Conservation (phyloP, 2,329 filamentous ascomycete genomes). For the Triangularia verruculosa region DNA sequence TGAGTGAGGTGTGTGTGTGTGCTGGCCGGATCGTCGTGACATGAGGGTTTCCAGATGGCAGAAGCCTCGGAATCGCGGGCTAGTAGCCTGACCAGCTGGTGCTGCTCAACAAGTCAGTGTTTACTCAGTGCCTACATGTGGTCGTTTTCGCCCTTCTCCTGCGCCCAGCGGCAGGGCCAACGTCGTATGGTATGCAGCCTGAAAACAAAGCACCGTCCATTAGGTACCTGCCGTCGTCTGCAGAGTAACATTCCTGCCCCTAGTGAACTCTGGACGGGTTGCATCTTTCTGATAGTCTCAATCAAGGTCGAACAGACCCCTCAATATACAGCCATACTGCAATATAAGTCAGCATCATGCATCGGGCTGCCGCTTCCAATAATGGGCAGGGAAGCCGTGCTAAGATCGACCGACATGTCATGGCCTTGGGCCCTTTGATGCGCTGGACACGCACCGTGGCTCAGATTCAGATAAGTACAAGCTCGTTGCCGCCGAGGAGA, state of each 20-base stretch:
- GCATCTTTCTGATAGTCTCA: constrained; percentile 8
- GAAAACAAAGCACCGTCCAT: background rate
- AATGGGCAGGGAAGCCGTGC: constrained; percentile 21
- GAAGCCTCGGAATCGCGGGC: background rate
- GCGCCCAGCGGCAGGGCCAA: background rate
- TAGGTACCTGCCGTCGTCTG: constrained; percentile 6
- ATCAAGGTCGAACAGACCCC: background rate
- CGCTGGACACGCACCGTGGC: background rate
- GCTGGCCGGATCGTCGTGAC: background rate
- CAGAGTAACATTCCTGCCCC: constrained; percentile 3
- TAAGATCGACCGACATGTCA: constrained; percentile 29
- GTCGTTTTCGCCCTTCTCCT: background rate
- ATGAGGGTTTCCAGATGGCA: background rate
- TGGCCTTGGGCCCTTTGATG: constrained; percentile 21
- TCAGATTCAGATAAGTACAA: background rate
- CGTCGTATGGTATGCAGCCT: constrained; percentile 1
- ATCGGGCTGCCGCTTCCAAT: constrained; percentile 15
- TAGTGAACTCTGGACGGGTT: constrained; percentile 4
- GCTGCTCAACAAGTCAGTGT: too few species aligned
- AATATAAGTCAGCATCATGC: constrained; percentile 6
- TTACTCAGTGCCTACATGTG: too few species aligned
- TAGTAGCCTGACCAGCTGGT: background rate
- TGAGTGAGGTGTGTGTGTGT: background rate
- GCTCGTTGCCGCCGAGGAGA: background rate
- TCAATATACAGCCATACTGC: background rate